Percentiles rank a stretch among this genome's conserved stretches.
Evolutionary conservation across 2,329 filamentous ascomycete species (phyloP).

Genomic region (Setomelanomma holmii): DNA sequence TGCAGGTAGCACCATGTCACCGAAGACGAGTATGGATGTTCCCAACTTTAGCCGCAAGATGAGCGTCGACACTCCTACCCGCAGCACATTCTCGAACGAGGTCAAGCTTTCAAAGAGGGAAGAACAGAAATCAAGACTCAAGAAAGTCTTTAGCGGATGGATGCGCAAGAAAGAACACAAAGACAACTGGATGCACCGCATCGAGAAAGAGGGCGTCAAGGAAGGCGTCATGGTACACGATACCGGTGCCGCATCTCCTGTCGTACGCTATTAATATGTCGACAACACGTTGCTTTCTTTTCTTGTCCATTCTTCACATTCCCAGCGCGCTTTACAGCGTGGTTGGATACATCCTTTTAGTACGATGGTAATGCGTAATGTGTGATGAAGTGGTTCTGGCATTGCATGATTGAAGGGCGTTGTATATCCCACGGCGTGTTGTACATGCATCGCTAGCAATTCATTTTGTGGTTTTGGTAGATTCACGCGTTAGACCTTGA

Average conservation of each 20-base stretch:
- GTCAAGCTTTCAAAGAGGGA: conserved; percentile 28
- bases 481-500: neutral
- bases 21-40: conserved; percentile 34
- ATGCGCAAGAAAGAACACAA: conserved; percentile 48
- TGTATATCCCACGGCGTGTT: conserved; percentile 5
- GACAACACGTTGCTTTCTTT: neutral
- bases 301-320: neutral
- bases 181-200: conserved; percentile 52
- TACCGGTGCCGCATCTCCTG: conserved; percentile 33
- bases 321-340: neutral
- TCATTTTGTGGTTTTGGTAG: conserved; percentile 1
- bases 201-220: conserved; percentile 51
- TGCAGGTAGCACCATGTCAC: conserved; percentile 14
- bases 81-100: conserved; percentile 15
- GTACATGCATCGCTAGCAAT: neutral
- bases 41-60: conserved; percentile 44
- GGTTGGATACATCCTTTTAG: neutral
- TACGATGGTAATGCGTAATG: conserved; percentile 27
- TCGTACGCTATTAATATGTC: conserved; percentile 41
- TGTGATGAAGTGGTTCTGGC: conserved; percentile 10
- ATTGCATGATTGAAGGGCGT: neutral
- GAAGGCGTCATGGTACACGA: conserved; percentile 48
- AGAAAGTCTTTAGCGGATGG: conserved; percentile 45
- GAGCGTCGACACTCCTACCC: conserved; percentile 31
- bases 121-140: conserved; percentile 43